Evolutionary conservation across 2,329 filamentous ascomycete genomes (phyloP), one percentile per base, ranked within the genome.

Genomic region (Colletotrichum gigasporum): DNA sequence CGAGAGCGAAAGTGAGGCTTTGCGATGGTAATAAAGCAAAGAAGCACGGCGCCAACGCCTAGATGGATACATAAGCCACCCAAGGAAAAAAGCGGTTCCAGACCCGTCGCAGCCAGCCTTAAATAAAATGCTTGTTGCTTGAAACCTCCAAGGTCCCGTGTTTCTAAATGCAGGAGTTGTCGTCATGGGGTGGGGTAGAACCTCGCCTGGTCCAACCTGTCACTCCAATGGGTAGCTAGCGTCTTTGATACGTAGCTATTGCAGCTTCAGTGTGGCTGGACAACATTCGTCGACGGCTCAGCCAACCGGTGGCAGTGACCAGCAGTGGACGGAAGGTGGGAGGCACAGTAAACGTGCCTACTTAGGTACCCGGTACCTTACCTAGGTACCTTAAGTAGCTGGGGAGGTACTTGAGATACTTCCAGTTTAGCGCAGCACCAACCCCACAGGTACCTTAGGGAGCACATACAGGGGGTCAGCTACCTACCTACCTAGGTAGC

Each of bases 81-180:
- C 6, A n/a, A 45, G 10, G 16, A 10, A 34, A 63, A 63, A 63
- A 39, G 32, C 45, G 60, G 55, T 35, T 30, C 61, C 20, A n/a
- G 47, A 24, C 47, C 61, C 41, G 60, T 35, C 20, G 44, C 11
- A 32, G 4, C 26, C 62, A 55, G 41, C 56, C 42, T 65, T 62
- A 62, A 51, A 55, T 64, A 55, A 34, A 54, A 34, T 34, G 56
- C 42, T 48, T 50, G 30, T 37, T 16, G 56, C 62, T 65, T 61
- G 56, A 42, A 53, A 32, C 41, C 55, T 34, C 60, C 47, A 52
- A 52, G 60, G 42, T 54, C 39, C 39, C 45, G 50, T 64, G 61
- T 54, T 59, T 52, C 59, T 58, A 57, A 63, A 50, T 37, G 28
- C 44, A 64, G 61, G 20, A 35, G 34, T 50, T 65, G 62, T 65